Conservation (phyloP, 2,329 filamentous ascomycete species). For the Aspergillus sp. region DNA sequence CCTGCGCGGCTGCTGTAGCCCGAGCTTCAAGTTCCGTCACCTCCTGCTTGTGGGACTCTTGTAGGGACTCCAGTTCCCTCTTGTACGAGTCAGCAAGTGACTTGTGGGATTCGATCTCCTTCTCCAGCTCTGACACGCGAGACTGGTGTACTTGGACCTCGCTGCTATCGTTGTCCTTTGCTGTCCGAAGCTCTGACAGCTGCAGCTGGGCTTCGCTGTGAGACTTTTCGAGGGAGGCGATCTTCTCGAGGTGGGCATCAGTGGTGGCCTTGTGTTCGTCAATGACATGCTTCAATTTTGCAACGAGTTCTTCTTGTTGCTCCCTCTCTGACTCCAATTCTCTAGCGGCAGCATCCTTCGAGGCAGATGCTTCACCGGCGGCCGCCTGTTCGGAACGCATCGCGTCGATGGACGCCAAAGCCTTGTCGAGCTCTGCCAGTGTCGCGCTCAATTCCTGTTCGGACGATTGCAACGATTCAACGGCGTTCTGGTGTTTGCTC, state of each 20-base stretch:
- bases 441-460: conserved; percentile 73
- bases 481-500: conserved; percentile 68
- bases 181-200: conserved; percentile 66
- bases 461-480: conserved; percentile 70
- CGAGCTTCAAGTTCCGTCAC: conserved; percentile 44
- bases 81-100: conserved; percentile 57
- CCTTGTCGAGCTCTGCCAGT: conserved; percentile 72
- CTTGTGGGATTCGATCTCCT: conserved; percentile 59
- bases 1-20: conserved; percentile 38
- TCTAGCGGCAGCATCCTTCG: conserved; percentile 45
- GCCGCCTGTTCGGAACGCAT: conserved; percentile 46
- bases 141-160: conserved; percentile 48
- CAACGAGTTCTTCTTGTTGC: conserved; percentile 62
- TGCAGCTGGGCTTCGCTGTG: conserved; percentile 67
- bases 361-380: conserved; percentile 31
- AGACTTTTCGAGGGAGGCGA: conserved; percentile 72
- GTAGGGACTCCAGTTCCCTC: conserved; percentile 55
- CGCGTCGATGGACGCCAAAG: conserved; percentile 57
- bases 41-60: conserved; percentile 54
- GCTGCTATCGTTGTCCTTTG: conserved; percentile 58
- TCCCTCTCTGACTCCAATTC: conserved; percentile 54
- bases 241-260: conserved; percentile 66
- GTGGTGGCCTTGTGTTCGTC: conserved; percentile 79
- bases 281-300: conserved; percentile 70
- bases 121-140: conserved; percentile 58